Evolutionary conservation across 306 rosid species (phyloP), one percentile per base, ranked within the genome.

Genomic region (Ceratonia siliqua): DNA sequence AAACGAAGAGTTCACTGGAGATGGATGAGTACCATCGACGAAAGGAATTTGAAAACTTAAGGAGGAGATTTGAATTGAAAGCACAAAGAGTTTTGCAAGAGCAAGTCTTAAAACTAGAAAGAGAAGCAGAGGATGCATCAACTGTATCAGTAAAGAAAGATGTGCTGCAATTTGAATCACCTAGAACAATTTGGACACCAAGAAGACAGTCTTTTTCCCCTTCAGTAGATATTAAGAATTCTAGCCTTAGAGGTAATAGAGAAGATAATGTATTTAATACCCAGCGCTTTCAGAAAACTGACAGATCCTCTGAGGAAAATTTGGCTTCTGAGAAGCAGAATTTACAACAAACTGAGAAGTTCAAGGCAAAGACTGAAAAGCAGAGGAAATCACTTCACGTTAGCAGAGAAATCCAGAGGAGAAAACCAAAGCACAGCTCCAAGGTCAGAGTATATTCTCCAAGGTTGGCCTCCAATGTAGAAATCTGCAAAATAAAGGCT

Each of bases 401-500:
- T 50, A 89, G 92, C 82, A 83, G 85, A 79, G 96, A 90, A 53
- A 1, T 78, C 0, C 96, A 84, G 62, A 85, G 89, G 82, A 90
- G 83, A 74, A 87, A 83, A 78, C 54, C 88, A 70, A 91, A 77
- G 76, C 62, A 78, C 13, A 82, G 79, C 39, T 41, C 83, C 30
- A 91, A 81, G 76, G 84, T 82, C 25, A 85, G 79, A 88, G 79
- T 85, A 8, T 62, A 78, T 70, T 89, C 97, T 78, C 97, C 95
- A 8, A 85, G 93, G 84, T 77, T 88, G 62, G 79, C 82, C 75
- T 83, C 92, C 9, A 89, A 88, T 74, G 84, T 82, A n/a, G 92
- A 94, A 83, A 77, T 79, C 35, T 86, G 91, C 84, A 94, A 80
- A 83, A 78, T 92, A 41, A 92, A 88, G 69, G 90, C 96, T 12